A percentile compares a stretch with the other conserved stretches of the same genome.
phyloP scores from a whole-genome alignment of 1,139 yeast species.

The Geotrichum cucujoidarum region DNA sequence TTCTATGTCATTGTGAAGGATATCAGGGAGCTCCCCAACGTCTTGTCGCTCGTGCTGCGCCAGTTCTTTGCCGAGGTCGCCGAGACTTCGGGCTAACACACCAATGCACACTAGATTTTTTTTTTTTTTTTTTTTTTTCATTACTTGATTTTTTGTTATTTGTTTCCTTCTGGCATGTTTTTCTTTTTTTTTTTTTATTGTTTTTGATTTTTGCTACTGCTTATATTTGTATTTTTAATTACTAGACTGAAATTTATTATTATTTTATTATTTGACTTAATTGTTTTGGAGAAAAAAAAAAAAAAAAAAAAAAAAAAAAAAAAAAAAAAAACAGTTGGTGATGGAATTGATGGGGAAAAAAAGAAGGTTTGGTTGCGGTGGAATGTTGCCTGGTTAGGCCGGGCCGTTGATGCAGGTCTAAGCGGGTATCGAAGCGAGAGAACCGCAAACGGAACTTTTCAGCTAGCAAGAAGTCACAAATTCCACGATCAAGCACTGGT shows the following conservation, averaged over 20 bases:
- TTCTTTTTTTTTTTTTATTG: not conserved
- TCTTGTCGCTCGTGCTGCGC: constrained; percentile 81
- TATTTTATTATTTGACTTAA: too few relatives aligned
- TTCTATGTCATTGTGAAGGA: constrained; percentile 91
- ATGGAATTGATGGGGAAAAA: too few relatives aligned
- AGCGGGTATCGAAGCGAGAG: too few relatives aligned
- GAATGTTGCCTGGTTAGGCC: too few relatives aligned
- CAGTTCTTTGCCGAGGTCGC: constrained; percentile 82
- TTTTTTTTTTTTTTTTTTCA: not conserved
- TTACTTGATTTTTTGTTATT: not conserved
- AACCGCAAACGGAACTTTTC: too few relatives aligned
- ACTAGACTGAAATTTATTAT: not conserved
- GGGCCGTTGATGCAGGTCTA: too few relatives aligned
- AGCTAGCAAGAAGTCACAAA: too few relatives aligned
- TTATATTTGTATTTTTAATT: not conserved
- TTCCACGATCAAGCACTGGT: too few relatives aligned
- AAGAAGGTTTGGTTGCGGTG: too few relatives aligned
- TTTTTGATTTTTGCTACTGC: constrained; percentile 2
- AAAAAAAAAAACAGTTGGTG: not conserved
- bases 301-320: not conserved
- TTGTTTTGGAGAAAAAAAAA: not conserved
- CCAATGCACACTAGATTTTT: not conserved
- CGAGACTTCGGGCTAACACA: constrained; percentile 21
- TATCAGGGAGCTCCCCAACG: constrained; percentile 84
- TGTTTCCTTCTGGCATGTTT: constrained; percentile 3